A percentile compares a stretch with the other conserved stretches of the same genome.
Conservation (phyloP, 129 eudicot species). For the Artemisia annua region DNA sequence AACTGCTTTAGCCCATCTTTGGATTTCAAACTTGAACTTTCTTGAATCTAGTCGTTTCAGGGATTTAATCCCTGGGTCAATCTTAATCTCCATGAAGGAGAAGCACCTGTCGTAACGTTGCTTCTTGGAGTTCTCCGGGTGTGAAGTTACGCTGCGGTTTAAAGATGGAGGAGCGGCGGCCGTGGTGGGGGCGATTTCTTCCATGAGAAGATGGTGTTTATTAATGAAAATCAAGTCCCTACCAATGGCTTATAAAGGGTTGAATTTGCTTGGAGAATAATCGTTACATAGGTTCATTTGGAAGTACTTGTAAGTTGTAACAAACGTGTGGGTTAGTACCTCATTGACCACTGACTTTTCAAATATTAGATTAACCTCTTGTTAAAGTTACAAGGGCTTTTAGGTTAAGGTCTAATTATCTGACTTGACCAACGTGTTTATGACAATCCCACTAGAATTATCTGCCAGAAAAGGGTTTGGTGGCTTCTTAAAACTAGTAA, state of each 20-base stretch:
- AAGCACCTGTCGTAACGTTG: constrained; percentile 46
- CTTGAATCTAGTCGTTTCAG: constrained; percentile 58
- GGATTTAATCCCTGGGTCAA: constrained; percentile 53
- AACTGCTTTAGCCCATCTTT: constrained; percentile 76
- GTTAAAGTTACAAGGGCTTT: not conserved
- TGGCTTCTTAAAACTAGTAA: too few species aligned
- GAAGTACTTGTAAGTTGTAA: constrained; percentile 28
- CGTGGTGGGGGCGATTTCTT: constrained; percentile 25
- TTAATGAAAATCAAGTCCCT: not conserved
- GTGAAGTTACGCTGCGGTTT: not conserved
- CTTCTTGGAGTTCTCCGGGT: constrained; percentile 37
- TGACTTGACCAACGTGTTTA: not conserved
- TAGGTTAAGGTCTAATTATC: not conserved
- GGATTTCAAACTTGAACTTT: constrained; percentile 62
- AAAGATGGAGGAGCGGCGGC: constrained; percentile 22
- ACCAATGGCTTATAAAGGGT: constrained; percentile 36
- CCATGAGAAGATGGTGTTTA: constrained; percentile 32
- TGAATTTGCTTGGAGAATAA: constrained; percentile 29
- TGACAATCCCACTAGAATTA: not conserved
- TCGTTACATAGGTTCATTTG: not conserved
- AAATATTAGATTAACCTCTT: constrained; percentile 15
- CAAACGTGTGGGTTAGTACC: constrained; percentile 36
- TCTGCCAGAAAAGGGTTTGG: not conserved
- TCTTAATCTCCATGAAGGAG: constrained; percentile 58
- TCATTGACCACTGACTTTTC: constrained; percentile 41